Base-by-base conservation (phyloP, 202 grass and related monocot genomes). In the Musa balbisiana region DNA sequence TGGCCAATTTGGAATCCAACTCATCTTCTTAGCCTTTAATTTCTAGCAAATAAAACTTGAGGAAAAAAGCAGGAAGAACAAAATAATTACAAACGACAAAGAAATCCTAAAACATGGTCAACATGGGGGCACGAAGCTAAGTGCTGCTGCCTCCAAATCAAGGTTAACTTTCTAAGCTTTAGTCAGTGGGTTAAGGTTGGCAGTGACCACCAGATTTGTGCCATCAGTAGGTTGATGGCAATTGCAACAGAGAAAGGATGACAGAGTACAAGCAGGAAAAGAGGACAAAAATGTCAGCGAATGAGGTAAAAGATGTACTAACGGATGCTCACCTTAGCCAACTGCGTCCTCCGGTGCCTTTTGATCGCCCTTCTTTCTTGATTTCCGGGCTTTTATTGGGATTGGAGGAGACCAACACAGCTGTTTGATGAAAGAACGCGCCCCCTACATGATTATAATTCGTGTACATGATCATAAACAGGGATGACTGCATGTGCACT, bases 301-400 rank as follows among this genome's bases (percentile, higher is more conserved):
- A 86, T 86, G 88, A 77, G 78, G 49, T 79, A 84, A 97, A 97
- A 93, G 88, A 86, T 75, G 67, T 78, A 50, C 80, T 75, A 71
- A 82, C 74, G 77, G 78, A 81, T 82, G 27, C 53, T 29, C 76
- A 76, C 71, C 69, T 59, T 12, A 73, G 55, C 81, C 78, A 71
- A 82, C 55, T 51, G 72, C 60, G 79, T 87, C 78, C 71, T 63
- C 78, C 24, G 2, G 69, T 87, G n/a, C 83, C 84, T 79, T 84
- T 55, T 78, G 80, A 80, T 79, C 15, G 6, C 20, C 75, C 25
- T 14, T 62, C 78, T 87, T 71, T 80, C 90, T 87, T 59, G 84
- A 89, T 85, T 87, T 76, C 62, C 79, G 80, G 80, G 80, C 62
- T 75, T 26, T 12, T 76, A 50, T 64, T 76, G 73, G 65, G 66